A percentile compares a stretch with the other conserved stretches of the same genome.
phyloP scores from a whole-genome alignment of 257 asterid genomes.

The Solanum piurae region DNA sequence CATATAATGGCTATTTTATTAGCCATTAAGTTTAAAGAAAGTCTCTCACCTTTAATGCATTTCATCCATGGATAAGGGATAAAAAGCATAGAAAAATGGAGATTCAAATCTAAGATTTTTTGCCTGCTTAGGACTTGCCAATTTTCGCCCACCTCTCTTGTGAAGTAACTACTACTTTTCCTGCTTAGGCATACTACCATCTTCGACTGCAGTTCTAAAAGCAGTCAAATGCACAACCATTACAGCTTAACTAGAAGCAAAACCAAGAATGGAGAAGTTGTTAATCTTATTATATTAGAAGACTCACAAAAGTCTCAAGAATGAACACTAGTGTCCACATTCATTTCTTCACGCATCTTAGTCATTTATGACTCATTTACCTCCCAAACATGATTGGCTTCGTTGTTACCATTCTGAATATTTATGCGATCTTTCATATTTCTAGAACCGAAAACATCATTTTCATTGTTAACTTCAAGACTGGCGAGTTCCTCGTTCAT shows the following conservation, averaged over 20 bases:
- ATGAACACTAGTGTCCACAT: slow-evolving; percentile 7
- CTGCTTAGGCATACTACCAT: neutral
- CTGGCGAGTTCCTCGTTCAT: slow-evolving; percentile 19
- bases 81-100: too few species aligned
- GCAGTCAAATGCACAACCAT: slow-evolving; percentile 14
- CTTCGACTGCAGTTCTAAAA: slow-evolving; percentile 2
- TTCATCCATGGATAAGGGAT: neutral
- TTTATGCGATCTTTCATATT: slow-evolving; percentile 14
- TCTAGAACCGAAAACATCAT: slow-evolving; percentile 4
- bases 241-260: slow-evolving; percentile 11
- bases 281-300: slow-evolving; percentile 18
- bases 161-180: neutral
- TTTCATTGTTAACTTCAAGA: slow-evolving; percentile 29
- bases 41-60: neutral
- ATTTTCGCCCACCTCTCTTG: neutral
- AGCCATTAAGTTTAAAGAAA: neutral
- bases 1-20: neutral
- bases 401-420: slow-evolving; percentile 17
- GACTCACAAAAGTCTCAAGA: slow-evolving; percentile 25
- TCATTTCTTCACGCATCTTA: slow-evolving; percentile 3
- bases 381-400: slow-evolving; percentile 10
- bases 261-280: neutral
- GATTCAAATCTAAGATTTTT: too few species aligned
- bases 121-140: too few species aligned
- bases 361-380: slow-evolving; percentile 16